Evolutionary conservation across 805 yeast genomes (phyloP).

Genomic region (Saccharomycopsis schoenii): DNA sequence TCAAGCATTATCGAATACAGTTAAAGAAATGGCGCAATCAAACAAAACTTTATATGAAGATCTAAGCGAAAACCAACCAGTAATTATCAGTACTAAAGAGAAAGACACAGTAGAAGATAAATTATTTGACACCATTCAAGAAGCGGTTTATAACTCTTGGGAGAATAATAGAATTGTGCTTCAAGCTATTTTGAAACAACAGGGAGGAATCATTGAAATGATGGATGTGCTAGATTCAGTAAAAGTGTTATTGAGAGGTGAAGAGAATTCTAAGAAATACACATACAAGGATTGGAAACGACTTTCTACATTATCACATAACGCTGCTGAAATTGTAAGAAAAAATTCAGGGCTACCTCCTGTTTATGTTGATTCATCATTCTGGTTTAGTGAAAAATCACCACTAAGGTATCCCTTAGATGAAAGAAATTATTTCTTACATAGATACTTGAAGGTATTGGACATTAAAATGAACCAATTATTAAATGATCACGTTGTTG

Average conservation of each 20-base stretch:
- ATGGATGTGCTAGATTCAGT: constrained; percentile 15
- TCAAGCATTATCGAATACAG: background rate
- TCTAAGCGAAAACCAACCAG: background rate
- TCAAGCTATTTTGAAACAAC: constrained; percentile 5
- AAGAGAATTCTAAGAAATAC: background rate
- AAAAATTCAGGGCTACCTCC: background rate
- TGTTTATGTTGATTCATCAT: constrained; percentile 20
- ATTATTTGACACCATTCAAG: background rate
- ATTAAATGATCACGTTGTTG: constrained; percentile 11
- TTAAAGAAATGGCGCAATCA: background rate
- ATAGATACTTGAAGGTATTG: constrained; percentile 23
- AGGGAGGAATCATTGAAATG: constrained; percentile 13
- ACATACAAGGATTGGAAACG: background rate
- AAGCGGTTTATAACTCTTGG: background rate
- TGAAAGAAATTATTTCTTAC: constrained; percentile 54
- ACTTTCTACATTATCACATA: background rate
- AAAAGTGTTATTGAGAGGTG: constrained; percentile 2
- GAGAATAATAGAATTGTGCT: constrained; percentile 1
- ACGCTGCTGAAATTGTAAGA: background rate
- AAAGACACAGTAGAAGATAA: background rate
- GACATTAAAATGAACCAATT: constrained; percentile 13
- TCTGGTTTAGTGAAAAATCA: constrained; percentile 58
- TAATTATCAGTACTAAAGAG: background rate
- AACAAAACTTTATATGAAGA: background rate
- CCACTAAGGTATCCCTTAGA: constrained; percentile 63